Evolutionary conservation across 2,329 filamentous ascomycete species (phyloP), one percentile per base, ranked within the genome.

Genomic region (Exophiala sp.): DNA sequence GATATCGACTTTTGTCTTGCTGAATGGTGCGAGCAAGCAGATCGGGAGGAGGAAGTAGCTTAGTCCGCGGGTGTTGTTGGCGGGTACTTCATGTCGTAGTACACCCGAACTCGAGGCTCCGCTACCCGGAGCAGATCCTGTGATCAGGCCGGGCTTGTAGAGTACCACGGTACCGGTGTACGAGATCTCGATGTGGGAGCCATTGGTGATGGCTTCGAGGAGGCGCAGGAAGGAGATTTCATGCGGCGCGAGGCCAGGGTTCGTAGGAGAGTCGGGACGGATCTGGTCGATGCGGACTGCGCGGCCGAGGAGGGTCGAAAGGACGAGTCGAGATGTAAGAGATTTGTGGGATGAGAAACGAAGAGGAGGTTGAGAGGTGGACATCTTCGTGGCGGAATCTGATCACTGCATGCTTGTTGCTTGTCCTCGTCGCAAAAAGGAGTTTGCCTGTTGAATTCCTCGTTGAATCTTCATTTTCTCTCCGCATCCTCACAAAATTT

Each of bases 151-250:
- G 0, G 94, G 94, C 62, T 89, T 87, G 74, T 95, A 99, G 35
- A 91, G 86, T 52, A 99, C 82, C 1, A 90, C 91, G 0, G 94
- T 97, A 68, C 94, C 94, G 1, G 91, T 96, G 75, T 95, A 94
- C 9, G 91, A 96, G 64, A 99, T 96, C 67, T 96, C 91, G 75
- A 97, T 90, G 52, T 88, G 85, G 54, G 88, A 89, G 73, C 94
- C 94, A 78, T 99, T 99, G 67, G 94, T 99, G 65, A 99, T 81
- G 63, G 89, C 82, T 72, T 97, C 94, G 67, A 99, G 85, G 14
- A 99, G 87, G 53, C 94, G 91, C 32, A 99, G 82, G 72, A 99
- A 92, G 43, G 94, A 97, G 65, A 97, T 86, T 74, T 99, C 94
- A 75, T 96, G 88, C 45, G 90, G 86, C 50, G 89, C 87, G 50